Evolutionary conservation across 805 yeast species (phyloP), one percentile per base, ranked within the genome.

Genomic region (Candida quercuum): DNA sequence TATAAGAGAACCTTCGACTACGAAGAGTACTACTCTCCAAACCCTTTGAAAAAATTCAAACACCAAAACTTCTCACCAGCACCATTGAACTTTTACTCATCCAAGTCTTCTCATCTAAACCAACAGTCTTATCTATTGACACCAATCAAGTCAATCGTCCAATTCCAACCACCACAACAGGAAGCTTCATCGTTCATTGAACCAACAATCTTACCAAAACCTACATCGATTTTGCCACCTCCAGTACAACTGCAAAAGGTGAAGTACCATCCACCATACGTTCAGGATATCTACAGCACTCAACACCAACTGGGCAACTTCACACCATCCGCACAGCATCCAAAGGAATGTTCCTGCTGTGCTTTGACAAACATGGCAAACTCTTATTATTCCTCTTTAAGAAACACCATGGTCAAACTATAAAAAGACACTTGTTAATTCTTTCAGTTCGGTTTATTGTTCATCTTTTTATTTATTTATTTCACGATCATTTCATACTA

Each of bases 311-410:
- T n/a, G n/a, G n/a, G n/a, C n/a, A n/a, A n/a, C n/a, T n/a, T n/a
- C n/a, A n/a, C n/a, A 14, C 17, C 8, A 14, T 12, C 15, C 5
- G 29, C n/a, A 28, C 35, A 31, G 17, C 46, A 42, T 37, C 40
- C 47, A 13, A 12, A 23, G 19, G 30, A 43, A 17, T 43, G 47
- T 20, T 6, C 31, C 12, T 40, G 45, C 35, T 43, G 47, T 25
- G 28, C 34, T 12, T 29, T 48, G 32, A 48, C 55, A 5, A 47
- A 47, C 30, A 32, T 42, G 40, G 41, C 52, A 6, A 49, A 50
- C 23, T 37, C 24, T 9, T 48, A 48, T 27, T 45, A 45, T 29
- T 36, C 21, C 18, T 33, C 41, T 3, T 23, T 45, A 14, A 40
- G 33, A 30, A 29, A 32, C 23, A 11, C 25, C 11, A 20, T 32